Evolutionary conservation across 164 flowering plant species (phyloP).

Genomic region (Berberis thunbergii): DNA sequence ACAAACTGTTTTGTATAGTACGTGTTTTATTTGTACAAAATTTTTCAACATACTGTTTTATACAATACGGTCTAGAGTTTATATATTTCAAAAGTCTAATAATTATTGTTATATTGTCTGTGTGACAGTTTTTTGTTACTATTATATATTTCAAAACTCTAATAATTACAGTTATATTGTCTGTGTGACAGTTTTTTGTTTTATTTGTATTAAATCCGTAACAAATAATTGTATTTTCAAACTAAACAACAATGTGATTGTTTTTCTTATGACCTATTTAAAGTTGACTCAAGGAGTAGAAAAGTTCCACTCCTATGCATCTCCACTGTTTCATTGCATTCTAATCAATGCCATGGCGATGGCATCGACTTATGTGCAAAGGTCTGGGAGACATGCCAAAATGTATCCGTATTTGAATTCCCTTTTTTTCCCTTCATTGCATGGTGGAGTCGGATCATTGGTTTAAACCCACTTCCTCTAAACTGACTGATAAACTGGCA

Average conservation of each 20-base stretch:
- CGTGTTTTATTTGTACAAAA: too few relatives aligned
- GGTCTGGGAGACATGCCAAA: slow-evolving; percentile 77
- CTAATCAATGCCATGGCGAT: slow-evolving; percentile 36
- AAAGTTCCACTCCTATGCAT: slow-evolving; percentile 74
- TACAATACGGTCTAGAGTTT: too few relatives aligned
- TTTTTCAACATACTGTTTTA: too few relatives aligned
- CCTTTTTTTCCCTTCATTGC: slow-evolving; percentile 56
- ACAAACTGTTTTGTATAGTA: too few relatives aligned
- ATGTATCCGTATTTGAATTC: slow-evolving; percentile 53
- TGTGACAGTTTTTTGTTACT: too few relatives aligned
- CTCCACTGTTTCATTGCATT: slow-evolving; percentile 42
- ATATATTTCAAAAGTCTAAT: too few relatives aligned
- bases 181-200: too few relatives aligned
- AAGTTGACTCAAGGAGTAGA: slow-evolving; percentile 25
- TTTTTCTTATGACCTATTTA: slow-evolving; percentile 65
- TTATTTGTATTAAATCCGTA: too few relatives aligned
- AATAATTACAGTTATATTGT: too few relatives aligned
- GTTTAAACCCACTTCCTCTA: slow-evolving; percentile 37
- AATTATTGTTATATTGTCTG: too few relatives aligned
- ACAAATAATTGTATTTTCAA: too few relatives aligned
- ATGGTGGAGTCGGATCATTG: slow-evolving; percentile 38
- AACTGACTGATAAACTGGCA: slow-evolving; percentile 51
- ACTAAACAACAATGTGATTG: slow-evolving; percentile 63
- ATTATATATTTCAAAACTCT: too few relatives aligned
- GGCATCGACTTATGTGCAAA: slow-evolving; percentile 45